These are phyloP conservation scores for Venturia effusa DNA, from an alignment of 2,329 filamentous ascomycete genomes.

Conservation along the genomic window DNA sequence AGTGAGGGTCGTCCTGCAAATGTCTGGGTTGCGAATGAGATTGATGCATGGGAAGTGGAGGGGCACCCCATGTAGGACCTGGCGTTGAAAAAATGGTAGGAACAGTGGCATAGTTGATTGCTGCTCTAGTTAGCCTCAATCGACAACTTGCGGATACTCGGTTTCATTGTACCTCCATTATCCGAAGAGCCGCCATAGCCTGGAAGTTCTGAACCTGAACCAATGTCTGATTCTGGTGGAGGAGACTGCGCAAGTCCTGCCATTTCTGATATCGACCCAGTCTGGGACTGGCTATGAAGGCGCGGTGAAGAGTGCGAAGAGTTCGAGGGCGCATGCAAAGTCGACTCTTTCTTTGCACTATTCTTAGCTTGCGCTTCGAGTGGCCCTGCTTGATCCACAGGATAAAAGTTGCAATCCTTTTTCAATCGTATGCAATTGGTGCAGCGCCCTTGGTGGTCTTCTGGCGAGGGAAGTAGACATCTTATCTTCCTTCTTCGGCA, in stretches of 20 bases:
- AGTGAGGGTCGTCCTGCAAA: not conserved
- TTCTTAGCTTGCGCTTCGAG: constrained; percentile 27
- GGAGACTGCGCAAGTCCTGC: not conserved
- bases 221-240: not conserved
- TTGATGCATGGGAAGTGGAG: not conserved
- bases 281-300: not conserved
- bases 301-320: constrained; percentile 4
- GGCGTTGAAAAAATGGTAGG: not conserved
- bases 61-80: not conserved
- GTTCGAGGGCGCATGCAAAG: constrained; percentile 14
- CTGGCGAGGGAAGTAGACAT: constrained; percentile 61
- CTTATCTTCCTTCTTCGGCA: constrained; percentile 89
- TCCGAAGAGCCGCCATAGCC: not conserved
- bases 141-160: not conserved
- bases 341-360: constrained; percentile 13
- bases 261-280: constrained; percentile 2
- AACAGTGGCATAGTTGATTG: not conserved
- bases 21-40: constrained; percentile 1
- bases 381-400: constrained; percentile 66
- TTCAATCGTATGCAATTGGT: constrained; percentile 88
- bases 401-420: constrained; percentile 87
- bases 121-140: not conserved
- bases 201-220: not conserved
- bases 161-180: not conserved
- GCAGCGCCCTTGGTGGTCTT: constrained; percentile 67